Base-by-base conservation (phyloP, 108 stramenopile genomes). In the Skeletonema menzelii region DNA sequence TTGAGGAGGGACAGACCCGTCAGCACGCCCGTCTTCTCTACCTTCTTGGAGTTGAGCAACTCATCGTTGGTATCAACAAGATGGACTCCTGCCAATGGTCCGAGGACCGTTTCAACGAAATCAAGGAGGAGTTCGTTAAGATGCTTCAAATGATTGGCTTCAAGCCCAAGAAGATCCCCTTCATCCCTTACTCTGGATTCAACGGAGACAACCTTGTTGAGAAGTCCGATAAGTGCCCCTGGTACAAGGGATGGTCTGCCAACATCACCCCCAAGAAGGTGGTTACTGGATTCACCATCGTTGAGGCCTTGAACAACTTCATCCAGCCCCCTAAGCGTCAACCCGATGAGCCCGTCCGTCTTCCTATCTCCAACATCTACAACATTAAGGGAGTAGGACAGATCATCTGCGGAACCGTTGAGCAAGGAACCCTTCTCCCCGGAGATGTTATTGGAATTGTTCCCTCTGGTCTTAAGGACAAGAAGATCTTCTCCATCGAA, bases 141-240 rank as follows among this genome's bases (percentile, higher is more conserved):
- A 87, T 89, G 88, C 85, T 89, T 77, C 84, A 85, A 64, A 24
- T 89, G 73, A 89, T 89, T 65, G 88, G 86, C 42, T 89, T 85
- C 88, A 89, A 89, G 81, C 88, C 88, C 59, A 89, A 87, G 88
- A 89, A 89, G 80, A 85, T 89, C 57, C 88, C 85, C 44, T 87
- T 89, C 85, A 89, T 89, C 75, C 88, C 88, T 14, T 87, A 87
- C 86, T 89, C 88, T 58, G 88, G 86, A 62, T 89, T 89, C 85
- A 57, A 89, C 56, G 86, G 86, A 55, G 88, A 89, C 74, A 89
- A 89, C 86, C 76, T 89, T 42, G 88, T 86, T 57, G 74, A 77
- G 38, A 84, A 84, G 80, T 82, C 84, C 72, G 86, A 87, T 59
- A 89, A 89, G 85, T 59, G 63, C 62, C 80, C 87, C 47, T 88